Evolutionary conservation across 306 rosid species (phyloP), one percentile per base, ranked within the genome.

Genomic region (Geum urbanum): DNA sequence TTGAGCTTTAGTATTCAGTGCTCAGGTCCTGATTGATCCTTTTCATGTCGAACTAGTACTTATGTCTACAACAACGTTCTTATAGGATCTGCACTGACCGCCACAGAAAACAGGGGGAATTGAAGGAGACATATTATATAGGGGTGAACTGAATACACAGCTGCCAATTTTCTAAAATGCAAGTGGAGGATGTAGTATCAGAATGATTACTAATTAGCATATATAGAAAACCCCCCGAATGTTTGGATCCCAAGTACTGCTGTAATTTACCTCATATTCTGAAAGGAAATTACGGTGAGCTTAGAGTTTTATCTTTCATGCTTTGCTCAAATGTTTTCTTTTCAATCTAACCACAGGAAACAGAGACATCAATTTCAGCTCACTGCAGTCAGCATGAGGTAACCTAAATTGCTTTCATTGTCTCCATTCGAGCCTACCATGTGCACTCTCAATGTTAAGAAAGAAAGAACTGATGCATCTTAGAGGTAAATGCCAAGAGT

Each of bases 151-250:
- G 63, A 22, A 51, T 13, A 20, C 20, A 18, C 73, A 20, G 7
- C 24, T 69, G 7, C 15, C 40, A 39, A 22, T 37, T 15, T 5
- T 14, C n/a, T 27, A 53, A 61, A 40, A 37, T n/a, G 22, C 63
- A 69, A 54, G 40, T 54, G 63, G 73, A 61, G 9, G 48, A 53
- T 20, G 41, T 50, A 35, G 37, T 50, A 50, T 35, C 69, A 44
- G 14, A 10, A 47, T 47, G 50, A 47, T 47, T 45, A 45, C 48
- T 20, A 51, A 65, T 46, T 66, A 16, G 32, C 57, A 16, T 4
- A 1, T 27, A 5, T 46, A 48, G 27, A 27, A 44, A 66, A 66
- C 18, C n/a, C 58, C 16, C 16, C n/a, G 27, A 57, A 57, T 32
- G 63, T 58, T 0, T 18, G 14, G 64, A 35, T 12, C 43, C 64